Base-by-base conservation (phyloP, 805 yeast genomes). In the Metschnikowia chrysomelidarum region DNA sequence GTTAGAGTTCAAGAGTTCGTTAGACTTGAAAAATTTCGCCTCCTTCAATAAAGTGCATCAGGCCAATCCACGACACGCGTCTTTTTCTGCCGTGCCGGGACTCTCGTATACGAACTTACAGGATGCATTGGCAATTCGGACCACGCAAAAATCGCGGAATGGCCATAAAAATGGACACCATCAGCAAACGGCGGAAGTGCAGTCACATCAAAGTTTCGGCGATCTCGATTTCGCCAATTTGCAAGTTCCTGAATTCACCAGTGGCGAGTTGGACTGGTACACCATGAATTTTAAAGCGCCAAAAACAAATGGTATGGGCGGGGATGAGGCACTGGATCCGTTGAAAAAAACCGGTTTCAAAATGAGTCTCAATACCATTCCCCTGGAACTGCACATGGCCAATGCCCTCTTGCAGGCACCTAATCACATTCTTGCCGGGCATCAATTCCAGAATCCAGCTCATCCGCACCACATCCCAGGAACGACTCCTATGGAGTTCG, bases 11-110 rank as follows among this genome's bases (percentile, higher is more conserved):
- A 34, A 34, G 18, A 29, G 36, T 17, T 33, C 41, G 14, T 36
- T 41, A 25, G 37, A 41, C 22, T 33, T 36, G 12, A 35, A 41
- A 17, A 38, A 36, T n/a, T 30, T 41, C 12, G 23, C 28, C 27
- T 15, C 12, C 12, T 22, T 5, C 7, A 16, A 19, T 5, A 22
- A 17, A 19, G 24, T 17, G 12, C 38, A 26, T 25, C 18, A 28
- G 21, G 27, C 40, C n/a, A 31, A 33, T 20, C 48, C 36, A 18
- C 63, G 80, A 12, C 80, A 75, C 53, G 73, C 71, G 7, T 79
- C 84, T n/a, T 79, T 76, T 51, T 73, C 80, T 3, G 87, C 87
- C 0, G 76, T 82, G 1, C 65, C 79, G 10, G 75, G 81, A 1
- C 57, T 69, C 5, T 74, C 85, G 0, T 81, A 82, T 50, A 69